A percentile compares a stretch with the other conserved stretches of the same genome.
These are phyloP conservation scores for Metschnikowia santaceciliae DNA, from an alignment of 805 yeast species.

Conservation along the genomic window DNA sequence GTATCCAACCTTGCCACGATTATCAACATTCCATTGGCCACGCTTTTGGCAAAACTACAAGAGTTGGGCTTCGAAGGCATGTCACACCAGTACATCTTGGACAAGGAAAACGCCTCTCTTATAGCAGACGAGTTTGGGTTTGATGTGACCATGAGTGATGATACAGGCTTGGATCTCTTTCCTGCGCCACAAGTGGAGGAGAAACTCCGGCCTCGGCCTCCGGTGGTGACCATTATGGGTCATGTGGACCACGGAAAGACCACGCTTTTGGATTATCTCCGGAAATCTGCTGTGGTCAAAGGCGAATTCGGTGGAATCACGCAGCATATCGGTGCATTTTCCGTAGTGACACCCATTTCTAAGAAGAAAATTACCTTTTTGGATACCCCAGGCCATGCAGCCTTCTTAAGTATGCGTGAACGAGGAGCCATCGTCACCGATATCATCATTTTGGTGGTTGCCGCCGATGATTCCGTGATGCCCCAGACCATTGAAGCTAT, in stretches of 20 bases:
- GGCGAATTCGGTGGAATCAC: slow-evolving; percentile 95
- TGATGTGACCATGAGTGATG: slow-evolving; percentile 54
- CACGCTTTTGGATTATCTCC: slow-evolving; percentile 79
- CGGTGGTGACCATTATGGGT: slow-evolving; percentile 97
- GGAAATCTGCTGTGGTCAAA: slow-evolving; percentile 79
- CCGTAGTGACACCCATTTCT: slow-evolving; percentile 72
- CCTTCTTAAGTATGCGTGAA: slow-evolving; percentile 92
- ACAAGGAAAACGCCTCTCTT: slow-evolving; percentile 78
- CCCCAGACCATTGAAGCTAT: slow-evolving; percentile 97
- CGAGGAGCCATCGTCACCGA: slow-evolving; percentile 95
- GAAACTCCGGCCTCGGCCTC: slow-evolving; percentile 67
- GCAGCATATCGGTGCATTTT: slow-evolving; percentile 96
- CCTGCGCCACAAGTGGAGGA: slow-evolving; percentile 47
- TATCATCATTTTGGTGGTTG: slow-evolving; percentile 86
- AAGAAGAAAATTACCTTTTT: slow-evolving; percentile 79
- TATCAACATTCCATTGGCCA: slow-evolving; percentile 59
- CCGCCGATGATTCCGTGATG: slow-evolving; percentile 97
- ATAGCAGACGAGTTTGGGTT: slow-evolving; percentile 88
- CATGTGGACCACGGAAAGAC: slow-evolving; percentile 99
- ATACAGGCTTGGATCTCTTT: slow-evolving; percentile 57
- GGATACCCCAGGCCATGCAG: slow-evolving; percentile 98
- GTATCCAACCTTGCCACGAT: slow-evolving; percentile 76
- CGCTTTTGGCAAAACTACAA: slow-evolving; percentile 53
- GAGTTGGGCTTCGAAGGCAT: slow-evolving; percentile 69
- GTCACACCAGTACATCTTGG: slow-evolving; percentile 76